Percentiles rank a stretch among this genome's conserved stretches.
phyloP scores from a whole-genome alignment of 441 rosid genomes.

The Geranium incanum region DNA sequence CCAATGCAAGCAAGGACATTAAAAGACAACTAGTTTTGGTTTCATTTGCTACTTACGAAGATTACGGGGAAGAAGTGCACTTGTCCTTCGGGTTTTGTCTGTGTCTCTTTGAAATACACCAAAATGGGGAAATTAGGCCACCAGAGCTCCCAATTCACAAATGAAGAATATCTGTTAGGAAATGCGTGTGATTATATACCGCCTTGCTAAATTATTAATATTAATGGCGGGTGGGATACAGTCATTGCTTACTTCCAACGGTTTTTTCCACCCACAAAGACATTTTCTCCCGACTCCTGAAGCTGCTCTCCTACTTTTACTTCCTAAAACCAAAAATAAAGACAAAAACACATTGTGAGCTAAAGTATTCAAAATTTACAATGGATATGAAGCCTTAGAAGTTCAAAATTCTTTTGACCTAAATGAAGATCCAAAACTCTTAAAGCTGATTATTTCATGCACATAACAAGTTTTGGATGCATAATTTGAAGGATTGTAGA shows the following conservation, averaged over 20 bases:
- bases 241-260: slow-evolving; percentile 58
- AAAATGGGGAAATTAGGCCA: slow-evolving; percentile 71
- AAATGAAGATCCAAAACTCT: neutral
- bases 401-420: neutral
- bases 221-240: neutral
- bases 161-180: slow-evolving; percentile 48
- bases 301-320: slow-evolving; percentile 65
- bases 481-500: neutral
- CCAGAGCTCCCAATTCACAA: slow-evolving; percentile 81
- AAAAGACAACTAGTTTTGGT: neutral
- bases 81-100: slow-evolving; percentile 79
- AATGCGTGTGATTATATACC: slow-evolving; percentile 1
- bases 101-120: slow-evolving; percentile 69
- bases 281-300: slow-evolving; percentile 64
- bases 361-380: neutral
- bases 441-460: neutral
- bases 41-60: slow-evolving; percentile 42
- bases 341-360: neutral
- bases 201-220: slow-evolving; percentile 1
- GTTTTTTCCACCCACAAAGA: slow-evolving; percentile 65
- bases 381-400: neutral
- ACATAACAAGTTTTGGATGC: neutral
- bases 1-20: neutral
- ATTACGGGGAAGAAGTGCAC: slow-evolving; percentile 76
- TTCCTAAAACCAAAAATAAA: slow-evolving; percentile 37